Base-by-base conservation (phyloP, 805 yeast genomes). In the Candida sanyiensis region DNA sequence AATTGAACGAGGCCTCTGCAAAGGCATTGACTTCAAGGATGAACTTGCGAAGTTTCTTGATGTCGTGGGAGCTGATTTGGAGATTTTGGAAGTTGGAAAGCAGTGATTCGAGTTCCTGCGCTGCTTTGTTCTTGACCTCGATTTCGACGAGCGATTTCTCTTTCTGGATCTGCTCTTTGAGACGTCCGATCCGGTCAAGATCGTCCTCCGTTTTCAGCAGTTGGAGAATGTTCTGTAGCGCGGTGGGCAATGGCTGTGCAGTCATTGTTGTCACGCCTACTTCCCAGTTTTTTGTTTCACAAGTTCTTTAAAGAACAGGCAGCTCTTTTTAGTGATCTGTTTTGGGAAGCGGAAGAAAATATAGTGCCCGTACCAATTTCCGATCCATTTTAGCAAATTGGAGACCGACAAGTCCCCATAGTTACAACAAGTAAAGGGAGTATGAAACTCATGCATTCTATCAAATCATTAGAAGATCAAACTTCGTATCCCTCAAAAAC, bases 141-240 rank as follows among this genome's bases (percentile, higher is more conserved):
- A 80, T 67, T 49, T 86, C 96, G 10, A 87, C 66, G 3, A 83
- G 71, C 0, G 81, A 70, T 56, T 84, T 85, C 53, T 90, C 96
- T 46, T 79, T 80, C 6, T 57, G 44, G 34, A 83, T 60, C 42
- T 77, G 82, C 38, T 70, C 75, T 39, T 72, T 72, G 21, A 83
- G 59, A 7, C 66, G 60, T 9, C 65, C 60, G 6, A 82, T 68
- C 40, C 73, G 76, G 36, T 67, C 73, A 28, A 81, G 59, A 42
- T 83, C 88, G 21, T 64, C 57, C 30, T 67, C 72, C 30, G 62
- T 61, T 39, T 59, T 61, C 7, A 66, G 45, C 15, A 65, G 45
- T 19, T 55, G 58, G 0, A 65, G 50, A 10, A 66, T 50, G 31
- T 55, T 56, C 26, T 47, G 45, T 8, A 62, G 38, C 2, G 61